These are phyloP conservation scores for Agaricus sinodeliciosus DNA, from an alignment of 768 basidiomycete species.

Conservation along the genomic window DNA sequence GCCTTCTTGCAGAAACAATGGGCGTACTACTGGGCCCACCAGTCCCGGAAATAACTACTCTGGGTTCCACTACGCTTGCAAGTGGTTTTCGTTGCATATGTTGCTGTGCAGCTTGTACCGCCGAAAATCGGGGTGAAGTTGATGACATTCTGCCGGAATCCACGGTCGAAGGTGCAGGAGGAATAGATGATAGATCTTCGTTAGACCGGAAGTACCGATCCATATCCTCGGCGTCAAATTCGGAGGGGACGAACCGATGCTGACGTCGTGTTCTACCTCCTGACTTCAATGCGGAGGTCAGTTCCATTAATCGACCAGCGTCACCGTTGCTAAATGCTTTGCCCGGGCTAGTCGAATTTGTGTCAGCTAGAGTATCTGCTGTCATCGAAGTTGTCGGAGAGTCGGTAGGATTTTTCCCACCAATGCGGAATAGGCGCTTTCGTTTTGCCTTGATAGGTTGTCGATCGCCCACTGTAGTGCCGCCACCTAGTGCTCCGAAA, in stretches of 20 bases:
- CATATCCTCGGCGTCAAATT: conserved; percentile 67
- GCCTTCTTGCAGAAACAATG: neutral
- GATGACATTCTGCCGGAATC: neutral
- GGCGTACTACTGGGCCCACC: neutral
- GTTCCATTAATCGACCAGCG: neutral
- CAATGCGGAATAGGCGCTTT: conserved; percentile 66
- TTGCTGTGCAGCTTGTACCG: neutral
- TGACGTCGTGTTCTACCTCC: conserved; percentile 10
- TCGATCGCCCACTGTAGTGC: conserved; percentile 26
- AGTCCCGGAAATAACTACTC: too few species aligned
- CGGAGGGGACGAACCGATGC: conserved; percentile 23
- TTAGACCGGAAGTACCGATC: conserved; percentile 61
- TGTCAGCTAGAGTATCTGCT: neutral
- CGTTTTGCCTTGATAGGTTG: conserved; percentile 67
- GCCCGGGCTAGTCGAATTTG: neutral
- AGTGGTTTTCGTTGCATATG: neutral
- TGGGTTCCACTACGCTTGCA: neutral
- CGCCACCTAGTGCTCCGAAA: conserved; percentile 23
- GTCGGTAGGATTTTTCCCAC: conserved; percentile 26
- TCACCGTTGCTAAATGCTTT: neutral
- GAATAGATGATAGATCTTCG: conserved; percentile 13
- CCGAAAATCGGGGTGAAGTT: neutral
- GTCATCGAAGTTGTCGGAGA: conserved; percentile 12
- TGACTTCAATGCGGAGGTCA: neutral
- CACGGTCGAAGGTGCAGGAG: neutral